Percentiles rank a stretch among this genome's conserved stretches.
Evolutionary conservation across 2,329 filamentous ascomycete species (phyloP).

Genomic region (Cyanodermella asteris): DNA sequence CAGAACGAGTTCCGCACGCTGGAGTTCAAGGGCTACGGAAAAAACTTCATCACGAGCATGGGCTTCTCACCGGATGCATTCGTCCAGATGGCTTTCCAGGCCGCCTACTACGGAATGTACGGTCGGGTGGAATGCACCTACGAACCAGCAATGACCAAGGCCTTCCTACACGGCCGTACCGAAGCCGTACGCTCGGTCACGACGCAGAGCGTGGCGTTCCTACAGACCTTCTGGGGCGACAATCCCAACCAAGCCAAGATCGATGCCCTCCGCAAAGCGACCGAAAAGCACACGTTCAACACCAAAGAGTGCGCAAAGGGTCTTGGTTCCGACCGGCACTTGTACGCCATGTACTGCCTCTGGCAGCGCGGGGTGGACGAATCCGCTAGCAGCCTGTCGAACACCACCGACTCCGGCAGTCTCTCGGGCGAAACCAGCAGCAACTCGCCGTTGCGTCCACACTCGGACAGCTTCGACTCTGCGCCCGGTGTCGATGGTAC

Average conservation of each 20-base stretch:
- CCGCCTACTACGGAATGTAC: slow-evolving; percentile 85
- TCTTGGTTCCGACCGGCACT: slow-evolving; percentile 73
- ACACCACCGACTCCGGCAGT: slow-evolving; percentile 7
- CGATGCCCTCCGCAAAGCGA: slow-evolving; percentile 63
- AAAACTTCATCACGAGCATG: slow-evolving; percentile 94
- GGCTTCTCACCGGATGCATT: slow-evolving; percentile 94
- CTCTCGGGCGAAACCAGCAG: neutral
- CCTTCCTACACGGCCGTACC: slow-evolving; percentile 78
- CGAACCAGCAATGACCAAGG: slow-evolving; percentile 95
- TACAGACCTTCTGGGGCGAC: slow-evolving; percentile 87
- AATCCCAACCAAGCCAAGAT: slow-evolving; percentile 66
- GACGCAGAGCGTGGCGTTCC: slow-evolving; percentile 63
- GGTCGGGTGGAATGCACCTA: slow-evolving; percentile 88
- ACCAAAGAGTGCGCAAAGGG: slow-evolving; percentile 78
- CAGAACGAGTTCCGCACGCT: slow-evolving; percentile 86
- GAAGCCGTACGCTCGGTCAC: slow-evolving; percentile 82
- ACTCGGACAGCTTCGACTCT: no score
- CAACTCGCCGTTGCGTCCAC: no score
- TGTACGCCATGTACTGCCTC: slow-evolving; percentile 83
- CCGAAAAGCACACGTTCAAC: slow-evolving; percentile 55
- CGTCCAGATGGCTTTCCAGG: slow-evolving; percentile 97
- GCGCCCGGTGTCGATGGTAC: no score
- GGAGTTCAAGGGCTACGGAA: slow-evolving; percentile 75
- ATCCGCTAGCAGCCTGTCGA: slow-evolving; percentile 15
- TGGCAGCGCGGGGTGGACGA: slow-evolving; percentile 82